A percentile compares a stretch with the other conserved stretches of the same genome.
Evolutionary conservation across 1,284 basidiomycete genomes (phyloP).

Genomic region (Albatrellus sp.): DNA sequence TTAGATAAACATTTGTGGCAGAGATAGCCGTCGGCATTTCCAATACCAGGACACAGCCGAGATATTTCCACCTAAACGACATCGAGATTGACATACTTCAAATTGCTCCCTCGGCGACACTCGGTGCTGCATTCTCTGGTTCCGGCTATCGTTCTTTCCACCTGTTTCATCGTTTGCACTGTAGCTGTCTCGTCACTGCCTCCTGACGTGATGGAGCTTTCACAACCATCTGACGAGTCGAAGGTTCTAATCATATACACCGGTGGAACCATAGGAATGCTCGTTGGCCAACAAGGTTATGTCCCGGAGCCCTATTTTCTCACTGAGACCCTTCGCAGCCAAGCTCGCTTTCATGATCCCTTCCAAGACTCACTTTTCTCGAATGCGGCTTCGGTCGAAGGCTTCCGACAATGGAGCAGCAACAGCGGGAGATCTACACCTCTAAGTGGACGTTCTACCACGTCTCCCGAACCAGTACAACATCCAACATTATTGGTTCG

Average conservation of each 20-base stretch:
- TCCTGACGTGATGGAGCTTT: constrained; percentile 27
- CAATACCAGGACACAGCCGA: too few relatives aligned
- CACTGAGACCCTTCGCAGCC: constrained; percentile 68
- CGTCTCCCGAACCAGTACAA: constrained; percentile 9
- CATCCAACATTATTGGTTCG: constrained; percentile 50
- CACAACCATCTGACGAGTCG: constrained; percentile 51
- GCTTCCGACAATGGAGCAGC: constrained; percentile 59
- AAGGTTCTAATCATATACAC: constrained; percentile 76
- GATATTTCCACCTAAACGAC: too few relatives aligned
- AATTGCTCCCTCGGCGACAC: too few relatives aligned
- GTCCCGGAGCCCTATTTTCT: constrained; percentile 83
- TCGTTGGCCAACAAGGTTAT: constrained; percentile 68
- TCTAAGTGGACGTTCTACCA: constrained; percentile 12
- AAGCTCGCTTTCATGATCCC: constrained; percentile 79
- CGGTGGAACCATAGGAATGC: constrained; percentile 84
- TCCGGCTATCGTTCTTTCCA: too few relatives aligned
- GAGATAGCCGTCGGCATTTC: too few relatives aligned
- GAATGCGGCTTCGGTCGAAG: constrained; percentile 56
- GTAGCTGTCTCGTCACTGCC: too few relatives aligned
- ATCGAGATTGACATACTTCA: too few relatives aligned
- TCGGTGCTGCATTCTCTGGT: too few relatives aligned
- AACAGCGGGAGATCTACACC: constrained; percentile 42
- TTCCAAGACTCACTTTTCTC: constrained; percentile 71
- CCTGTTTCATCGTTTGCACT: too few relatives aligned
- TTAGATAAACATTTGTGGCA: neutral